phyloP scores from a whole-genome alignment of 2,329 filamentous ascomycete genomes.

The Trichoderma lentiforme region DNA sequence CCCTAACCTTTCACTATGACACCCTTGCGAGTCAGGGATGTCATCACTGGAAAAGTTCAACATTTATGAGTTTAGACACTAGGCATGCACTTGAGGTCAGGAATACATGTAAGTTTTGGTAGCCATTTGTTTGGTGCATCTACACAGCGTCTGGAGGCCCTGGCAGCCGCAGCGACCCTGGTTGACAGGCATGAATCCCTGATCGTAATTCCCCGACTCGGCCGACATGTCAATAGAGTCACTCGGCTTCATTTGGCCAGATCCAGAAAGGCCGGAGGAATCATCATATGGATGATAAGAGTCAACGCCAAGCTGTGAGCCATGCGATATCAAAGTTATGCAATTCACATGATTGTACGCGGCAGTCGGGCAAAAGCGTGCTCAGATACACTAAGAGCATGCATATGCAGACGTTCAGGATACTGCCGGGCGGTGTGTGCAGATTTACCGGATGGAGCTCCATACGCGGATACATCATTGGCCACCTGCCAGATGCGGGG shows the following conservation, averaged over 20 bases:
- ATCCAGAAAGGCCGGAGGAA: background rate
- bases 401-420: background rate
- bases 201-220: background rate
- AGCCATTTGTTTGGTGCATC: background rate
- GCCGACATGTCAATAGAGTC: background rate
- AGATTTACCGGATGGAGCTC: background rate
- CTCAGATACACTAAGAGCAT: background rate
- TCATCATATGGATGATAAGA: background rate
- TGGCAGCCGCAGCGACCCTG: background rate
- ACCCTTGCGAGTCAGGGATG: background rate
- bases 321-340: background rate
- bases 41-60: background rate
- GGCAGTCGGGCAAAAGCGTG: background rate
- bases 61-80: fast-evolving
- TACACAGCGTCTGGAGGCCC: background rate
- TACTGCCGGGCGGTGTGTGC: background rate
- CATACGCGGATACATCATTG: background rate
- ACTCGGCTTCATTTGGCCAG: background rate
- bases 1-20: background rate
- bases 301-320: background rate
- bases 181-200: background rate
- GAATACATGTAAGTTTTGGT: background rate
- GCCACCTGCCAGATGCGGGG: slow-evolving; percentile 1
- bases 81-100: background rate
- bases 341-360: background rate